Base-by-base conservation (phyloP, 208 protist genomes). In the Leishmania arabica region DNA sequence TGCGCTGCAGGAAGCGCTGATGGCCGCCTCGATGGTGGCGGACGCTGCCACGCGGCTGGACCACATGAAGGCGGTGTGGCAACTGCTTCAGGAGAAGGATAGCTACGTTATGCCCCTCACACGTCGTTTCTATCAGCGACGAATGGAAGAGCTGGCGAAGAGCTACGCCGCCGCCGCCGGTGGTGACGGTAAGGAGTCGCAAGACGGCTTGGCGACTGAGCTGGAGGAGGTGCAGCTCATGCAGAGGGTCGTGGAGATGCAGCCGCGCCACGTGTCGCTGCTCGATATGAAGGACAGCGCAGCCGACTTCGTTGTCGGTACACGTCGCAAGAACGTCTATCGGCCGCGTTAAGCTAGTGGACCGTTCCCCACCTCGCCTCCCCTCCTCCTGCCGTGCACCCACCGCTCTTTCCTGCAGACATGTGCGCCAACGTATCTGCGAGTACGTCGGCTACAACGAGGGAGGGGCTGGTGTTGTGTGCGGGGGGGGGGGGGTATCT, bases 21-120 rank as follows among this genome's bases (percentile, higher is more conserved):
- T 98, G 91, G 91, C 89, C 17, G 83, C 87, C 2, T 86, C 84
- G 7, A 90, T 90, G 83, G 76, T 94, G 11, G 51, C 19, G 24
- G 85, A 91, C 13, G 71, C 68, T 1, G 42, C 8, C 3, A 60
- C 71, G 64, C 93, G 95, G 13, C 51, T 87, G n/a, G 64, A 49
- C 21, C 84, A 84, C 37, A 79, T 92, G 17, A 72, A 77, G 42
- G 42, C 85, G 53, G 81, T 95, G 54, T 96, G 93, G 93, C 73
- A 64, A 7, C 69, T 87, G n/a, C 56, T 96, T 60, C 47, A 87
- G 40, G 87, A 88, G 47, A 89, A 87, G 73, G 90, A 95, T 77
- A 93, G 89, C 78, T 97, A 97, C 77, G 90, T 96, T 17, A 97
- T 96, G 92, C 95, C 95, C 45, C 92, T 95, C 74, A 97, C 91